These are phyloP conservation scores for Malus hybrid DNA, from an alignment of 331 rosid genomes.

Conservation along the genomic window DNA sequence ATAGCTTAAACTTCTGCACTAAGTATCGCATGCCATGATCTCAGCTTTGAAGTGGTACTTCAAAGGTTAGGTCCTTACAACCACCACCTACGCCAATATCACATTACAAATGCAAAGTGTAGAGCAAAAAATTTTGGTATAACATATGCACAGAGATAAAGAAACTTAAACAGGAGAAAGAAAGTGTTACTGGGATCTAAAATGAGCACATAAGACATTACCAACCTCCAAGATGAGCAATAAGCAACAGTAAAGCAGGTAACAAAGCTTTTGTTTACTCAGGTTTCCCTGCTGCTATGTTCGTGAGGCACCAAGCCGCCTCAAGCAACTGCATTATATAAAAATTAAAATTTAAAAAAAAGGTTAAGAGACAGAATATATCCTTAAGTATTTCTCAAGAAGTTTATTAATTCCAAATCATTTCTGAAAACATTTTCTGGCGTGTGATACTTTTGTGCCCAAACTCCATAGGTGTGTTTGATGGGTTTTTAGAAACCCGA, in stretches of 20 bases:
- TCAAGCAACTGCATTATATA: constrained; percentile 78
- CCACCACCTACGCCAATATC: background rate
- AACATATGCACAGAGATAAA: background rate
- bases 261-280: constrained; percentile 85
- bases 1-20: background rate
- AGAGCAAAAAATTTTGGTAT: background rate
- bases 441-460: background rate
- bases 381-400: background rate
- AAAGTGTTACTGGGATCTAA: background rate
- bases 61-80: background rate
- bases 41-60: background rate
- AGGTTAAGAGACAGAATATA: constrained; percentile 10
- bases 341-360: background rate
- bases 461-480: background rate
- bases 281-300: constrained; percentile 90
- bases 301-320: constrained; percentile 98
- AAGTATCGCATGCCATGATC: background rate
- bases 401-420: background rate
- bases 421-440: background rate
- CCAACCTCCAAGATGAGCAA: constrained; percentile 95
- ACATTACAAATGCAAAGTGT: background rate
- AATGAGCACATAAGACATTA: constrained; percentile 22
- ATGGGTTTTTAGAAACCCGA: background rate
- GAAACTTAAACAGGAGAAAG: background rate
- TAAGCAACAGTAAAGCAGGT: constrained; percentile 86